Evolutionary conservation across 108 stramenopile genomes (phyloP).

Genomic region (Schizochytrium sp.): DNA sequence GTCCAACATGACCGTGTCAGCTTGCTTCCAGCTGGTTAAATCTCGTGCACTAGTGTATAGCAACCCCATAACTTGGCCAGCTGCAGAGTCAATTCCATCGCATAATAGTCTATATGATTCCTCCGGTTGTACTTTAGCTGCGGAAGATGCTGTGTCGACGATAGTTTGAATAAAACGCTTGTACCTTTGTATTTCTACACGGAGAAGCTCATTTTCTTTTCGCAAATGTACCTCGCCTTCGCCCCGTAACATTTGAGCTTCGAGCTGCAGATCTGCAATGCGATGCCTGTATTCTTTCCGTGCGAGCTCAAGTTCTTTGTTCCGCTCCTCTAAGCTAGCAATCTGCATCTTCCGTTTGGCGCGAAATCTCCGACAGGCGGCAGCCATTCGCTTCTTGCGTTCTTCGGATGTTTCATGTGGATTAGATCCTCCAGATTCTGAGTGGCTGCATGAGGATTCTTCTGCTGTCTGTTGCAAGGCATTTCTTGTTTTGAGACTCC

Average conservation of each 20-base stretch:
- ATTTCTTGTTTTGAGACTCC: neutral
- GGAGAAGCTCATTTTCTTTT: constrained; percentile 56
- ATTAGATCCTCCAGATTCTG: neutral
- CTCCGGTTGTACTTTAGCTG: constrained; percentile 11
- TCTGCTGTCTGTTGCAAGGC: neutral
- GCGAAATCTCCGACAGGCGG: constrained; percentile 24
- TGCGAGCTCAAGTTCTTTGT: constrained; percentile 33
- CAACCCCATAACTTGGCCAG: constrained; percentile 37
- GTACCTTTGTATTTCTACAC: constrained; percentile 22
- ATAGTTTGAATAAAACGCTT: constrained; percentile 39
- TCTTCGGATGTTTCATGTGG: constrained; percentile 5
- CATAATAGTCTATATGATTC: constrained; percentile 32
- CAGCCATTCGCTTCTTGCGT: constrained; percentile 57
- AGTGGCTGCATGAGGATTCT: too few relatives aligned
- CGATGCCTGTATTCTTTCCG: neutral
- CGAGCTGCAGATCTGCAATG: constrained; percentile 52
- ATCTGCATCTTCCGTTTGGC: constrained; percentile 34
- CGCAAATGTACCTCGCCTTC: constrained; percentile 35
- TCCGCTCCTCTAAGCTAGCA: neutral
- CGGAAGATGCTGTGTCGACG: neutral
- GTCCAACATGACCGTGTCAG: neutral
- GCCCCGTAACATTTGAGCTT: constrained; percentile 20
- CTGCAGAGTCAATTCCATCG: constrained; percentile 33
- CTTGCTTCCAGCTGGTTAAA: neutral
- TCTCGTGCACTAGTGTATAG: constrained; percentile 25